Conservation (phyloP, 2,329 filamentous ascomycete genomes). For the Curvularia sp. region DNA sequence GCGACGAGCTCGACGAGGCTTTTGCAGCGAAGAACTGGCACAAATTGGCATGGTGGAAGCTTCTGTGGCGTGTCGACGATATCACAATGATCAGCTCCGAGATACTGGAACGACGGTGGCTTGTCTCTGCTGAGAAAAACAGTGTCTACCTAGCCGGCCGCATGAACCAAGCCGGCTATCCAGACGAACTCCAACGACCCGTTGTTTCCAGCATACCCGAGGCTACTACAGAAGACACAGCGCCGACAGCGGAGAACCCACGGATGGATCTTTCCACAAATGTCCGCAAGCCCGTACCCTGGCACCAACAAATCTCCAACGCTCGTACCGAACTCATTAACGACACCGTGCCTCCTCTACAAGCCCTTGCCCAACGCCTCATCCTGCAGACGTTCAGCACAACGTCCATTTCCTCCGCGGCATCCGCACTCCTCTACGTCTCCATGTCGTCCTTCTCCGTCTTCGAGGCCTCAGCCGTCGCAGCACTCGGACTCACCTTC, state of each 20-base stretch:
- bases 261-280: slow-evolving; percentile 34
- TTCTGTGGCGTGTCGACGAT: slow-evolving; percentile 94
- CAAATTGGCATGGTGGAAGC: slow-evolving; percentile 88
- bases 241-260: slow-evolving; percentile 27
- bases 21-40: slow-evolving; percentile 80
- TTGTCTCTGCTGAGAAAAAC: slow-evolving; percentile 78
- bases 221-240: slow-evolving; percentile 26
- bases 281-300: slow-evolving; percentile 55
- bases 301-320: slow-evolving; percentile 77
- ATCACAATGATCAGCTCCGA: slow-evolving; percentile 83
- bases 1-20: slow-evolving; percentile 77
- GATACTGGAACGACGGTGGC: slow-evolving; percentile 77
- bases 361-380: slow-evolving; percentile 54
- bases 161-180: slow-evolving; percentile 69
- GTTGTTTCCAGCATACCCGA: slow-evolving; percentile 18
- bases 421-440: slow-evolving; percentile 63
- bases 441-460: slow-evolving; percentile 58
- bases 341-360: slow-evolving; percentile 53
- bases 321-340: slow-evolving; percentile 63
- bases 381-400: slow-evolving; percentile 79
- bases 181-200: slow-evolving; percentile 29
- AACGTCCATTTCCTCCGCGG: slow-evolving; percentile 63
- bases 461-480: slow-evolving; percentile 67
- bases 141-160: slow-evolving; percentile 84
- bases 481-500: slow-evolving; percentile 64